Evolutionary conservation across 2,329 filamentous ascomycete species (phyloP).

Genomic region (Colletotrichum lini): DNA sequence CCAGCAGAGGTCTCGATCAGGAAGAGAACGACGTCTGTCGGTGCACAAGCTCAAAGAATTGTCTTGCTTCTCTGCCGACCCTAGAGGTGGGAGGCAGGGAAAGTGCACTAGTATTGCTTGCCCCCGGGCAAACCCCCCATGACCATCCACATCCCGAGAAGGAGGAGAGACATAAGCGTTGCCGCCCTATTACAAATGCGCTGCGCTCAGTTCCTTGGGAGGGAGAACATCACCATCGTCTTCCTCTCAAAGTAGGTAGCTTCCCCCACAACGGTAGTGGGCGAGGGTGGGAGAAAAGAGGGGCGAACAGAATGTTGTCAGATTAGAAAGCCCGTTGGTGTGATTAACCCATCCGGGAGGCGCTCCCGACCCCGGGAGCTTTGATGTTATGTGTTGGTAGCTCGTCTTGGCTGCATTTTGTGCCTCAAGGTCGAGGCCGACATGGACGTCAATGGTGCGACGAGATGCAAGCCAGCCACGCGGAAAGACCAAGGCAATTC

Average conservation of each 20-base stretch:
- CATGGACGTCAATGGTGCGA: constrained; percentile 4
- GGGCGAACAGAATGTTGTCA: constrained; percentile 12
- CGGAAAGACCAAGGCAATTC: not conserved
- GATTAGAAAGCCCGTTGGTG: constrained; percentile 19
- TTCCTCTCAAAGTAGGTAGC: not conserved
- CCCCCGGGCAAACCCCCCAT: constrained; percentile 16
- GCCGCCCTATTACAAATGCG: not conserved
- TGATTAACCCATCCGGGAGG: constrained; percentile 27
- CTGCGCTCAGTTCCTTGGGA: not conserved
- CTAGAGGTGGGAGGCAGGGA: constrained; percentile 7
- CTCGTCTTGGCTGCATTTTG: constrained; percentile 35
- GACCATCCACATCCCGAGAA: constrained; percentile 27
- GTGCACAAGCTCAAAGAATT: constrained; percentile 23
- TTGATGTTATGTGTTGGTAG: constrained; percentile 24
- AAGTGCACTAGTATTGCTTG: constrained; percentile 11
- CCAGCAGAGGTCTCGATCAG: constrained; percentile 18
- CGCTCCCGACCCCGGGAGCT: constrained; percentile 24
- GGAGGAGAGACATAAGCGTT: not conserved
- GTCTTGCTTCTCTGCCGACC: constrained; percentile 20
- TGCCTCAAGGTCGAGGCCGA: constrained; percentile 24
- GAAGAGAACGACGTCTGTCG: constrained; percentile 23
- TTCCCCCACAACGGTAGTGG: constrained; percentile 17
- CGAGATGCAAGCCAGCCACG: constrained; percentile 6
- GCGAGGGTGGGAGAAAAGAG: not conserved
- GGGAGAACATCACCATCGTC: constrained; percentile 30